A percentile compares a stretch with the other conserved stretches of the same genome.
These are phyloP conservation scores for Luzula sylvatica DNA, from an alignment of 176 grass and related monocot genomes.

Conservation along the genomic window DNA sequence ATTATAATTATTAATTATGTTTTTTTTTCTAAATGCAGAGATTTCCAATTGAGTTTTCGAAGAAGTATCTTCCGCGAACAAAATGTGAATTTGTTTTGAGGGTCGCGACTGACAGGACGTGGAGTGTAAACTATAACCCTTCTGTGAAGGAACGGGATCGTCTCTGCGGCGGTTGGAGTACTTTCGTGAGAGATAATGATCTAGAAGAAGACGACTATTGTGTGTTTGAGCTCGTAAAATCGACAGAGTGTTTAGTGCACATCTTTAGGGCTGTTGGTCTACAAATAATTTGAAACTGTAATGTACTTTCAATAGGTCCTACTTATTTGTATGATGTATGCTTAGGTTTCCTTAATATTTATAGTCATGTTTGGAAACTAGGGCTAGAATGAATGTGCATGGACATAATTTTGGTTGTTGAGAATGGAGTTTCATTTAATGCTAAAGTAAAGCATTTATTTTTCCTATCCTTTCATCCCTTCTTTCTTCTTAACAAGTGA, in stretches of 20 bases:
- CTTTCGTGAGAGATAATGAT: conserved; percentile 58
- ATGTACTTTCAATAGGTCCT: neutral
- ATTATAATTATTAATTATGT: too few relatives aligned
- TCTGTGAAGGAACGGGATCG: conserved; percentile 27
- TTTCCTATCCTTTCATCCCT: too few relatives aligned
- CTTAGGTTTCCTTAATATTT: too few relatives aligned
- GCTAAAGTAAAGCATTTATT: too few relatives aligned
- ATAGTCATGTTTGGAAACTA: too few relatives aligned
- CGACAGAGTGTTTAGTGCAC: conserved; percentile 51
- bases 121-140: conserved; percentile 49
- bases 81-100: conserved; percentile 42
- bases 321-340: too few relatives aligned
- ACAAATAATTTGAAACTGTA: too few relatives aligned
- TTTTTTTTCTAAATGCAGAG: conserved; percentile 30
- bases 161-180: conserved; percentile 58
- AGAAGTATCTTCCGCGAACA: conserved; percentile 38
- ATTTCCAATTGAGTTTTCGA: conserved; percentile 61
- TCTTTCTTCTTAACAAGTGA: too few relatives aligned
- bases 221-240: conserved; percentile 54
- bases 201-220: conserved; percentile 80
- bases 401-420: too few relatives aligned
- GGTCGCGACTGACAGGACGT: conserved; percentile 38
- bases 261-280: conserved; percentile 38
- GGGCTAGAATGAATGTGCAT: too few relatives aligned
- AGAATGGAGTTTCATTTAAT: too few relatives aligned